A percentile compares a stretch with the other conserved stretches of the same genome.
phyloP scores from a whole-genome alignment of 768 basidiomycete species.

The Pleurotus pulmonarius region DNA sequence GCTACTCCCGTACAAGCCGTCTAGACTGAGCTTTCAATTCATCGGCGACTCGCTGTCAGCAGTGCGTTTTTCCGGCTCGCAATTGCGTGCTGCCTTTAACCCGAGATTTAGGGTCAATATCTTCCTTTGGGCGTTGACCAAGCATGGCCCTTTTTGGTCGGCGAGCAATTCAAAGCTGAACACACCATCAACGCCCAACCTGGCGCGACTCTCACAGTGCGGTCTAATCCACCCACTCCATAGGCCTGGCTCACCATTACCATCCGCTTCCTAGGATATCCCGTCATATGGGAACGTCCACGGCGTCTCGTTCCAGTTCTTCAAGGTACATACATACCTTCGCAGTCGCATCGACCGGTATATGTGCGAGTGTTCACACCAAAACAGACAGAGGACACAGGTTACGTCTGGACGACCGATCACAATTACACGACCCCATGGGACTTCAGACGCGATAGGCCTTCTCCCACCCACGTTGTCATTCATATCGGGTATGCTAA shows the following conservation, averaged over 20 bases:
- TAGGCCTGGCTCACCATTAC: too few relatives aligned
- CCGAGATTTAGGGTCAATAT: slow-evolving; percentile 45
- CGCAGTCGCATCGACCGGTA: too few relatives aligned
- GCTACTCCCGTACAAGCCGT: slow-evolving; percentile 41
- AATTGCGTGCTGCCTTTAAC: not conserved
- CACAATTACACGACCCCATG: slow-evolving; percentile 62
- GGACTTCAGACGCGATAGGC: slow-evolving; percentile 46
- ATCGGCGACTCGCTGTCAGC: slow-evolving; percentile 58
- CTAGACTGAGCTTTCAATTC: slow-evolving; percentile 46
- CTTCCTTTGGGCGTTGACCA: slow-evolving; percentile 50
- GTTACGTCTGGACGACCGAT: slow-evolving; percentile 47
- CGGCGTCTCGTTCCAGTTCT: slow-evolving; percentile 48
- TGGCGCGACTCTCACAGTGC: slow-evolving; percentile 44
- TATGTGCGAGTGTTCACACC: too few relatives aligned
- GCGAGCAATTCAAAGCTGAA: slow-evolving; percentile 50
- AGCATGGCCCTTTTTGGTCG: slow-evolving; percentile 53
- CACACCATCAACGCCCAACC: slow-evolving; percentile 51
- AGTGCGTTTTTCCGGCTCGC: slow-evolving; percentile 23
- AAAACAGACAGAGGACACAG: slow-evolving; percentile 51
- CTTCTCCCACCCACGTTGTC: slow-evolving; percentile 46
- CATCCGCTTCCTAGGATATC: slow-evolving; percentile 35
- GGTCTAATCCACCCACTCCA: not conserved
- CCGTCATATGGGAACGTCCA: slow-evolving; percentile 51
- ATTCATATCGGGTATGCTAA: slow-evolving; percentile 50
- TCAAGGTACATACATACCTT: slow-evolving; percentile 25